Conservation (phyloP, 2,329 filamentous ascomycete genomes). For the Scedosporium dehoogii region DNA sequence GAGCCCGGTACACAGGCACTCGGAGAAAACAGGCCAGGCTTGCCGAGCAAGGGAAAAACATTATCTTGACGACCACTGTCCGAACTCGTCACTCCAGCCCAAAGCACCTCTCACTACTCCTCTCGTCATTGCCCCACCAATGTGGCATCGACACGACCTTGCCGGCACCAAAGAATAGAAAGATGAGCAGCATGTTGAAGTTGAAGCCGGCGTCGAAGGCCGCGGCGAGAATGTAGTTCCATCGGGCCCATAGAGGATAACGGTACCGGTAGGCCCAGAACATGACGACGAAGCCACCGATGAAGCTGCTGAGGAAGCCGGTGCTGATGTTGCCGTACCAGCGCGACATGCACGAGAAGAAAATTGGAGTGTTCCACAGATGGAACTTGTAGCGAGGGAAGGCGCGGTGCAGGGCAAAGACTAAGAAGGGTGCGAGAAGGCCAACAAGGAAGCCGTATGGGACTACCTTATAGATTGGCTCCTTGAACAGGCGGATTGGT, state of each 20-base stretch:
- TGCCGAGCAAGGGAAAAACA: too few relatives aligned
- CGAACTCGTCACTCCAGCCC: constrained; percentile 21
- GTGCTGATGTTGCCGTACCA: constrained; percentile 55
- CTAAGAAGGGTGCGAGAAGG: constrained; percentile 30
- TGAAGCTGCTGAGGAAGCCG: constrained; percentile 44
- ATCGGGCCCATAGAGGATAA: constrained; percentile 48
- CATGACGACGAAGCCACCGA: constrained; percentile 53
- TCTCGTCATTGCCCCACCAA: constrained; percentile 53
- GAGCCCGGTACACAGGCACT: too few relatives aligned
- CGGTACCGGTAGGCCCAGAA: constrained; percentile 45
- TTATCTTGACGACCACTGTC: too few relatives aligned
- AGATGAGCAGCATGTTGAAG: constrained; percentile 51
- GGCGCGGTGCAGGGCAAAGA: constrained; percentile 39
- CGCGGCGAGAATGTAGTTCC: constrained; percentile 51
- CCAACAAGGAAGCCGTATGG: constrained; percentile 45
- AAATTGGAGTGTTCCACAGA: constrained; percentile 53
- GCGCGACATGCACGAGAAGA: constrained; percentile 42
- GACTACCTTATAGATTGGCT: constrained; percentile 35
- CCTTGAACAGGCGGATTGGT: constrained; percentile 36
- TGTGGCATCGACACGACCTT: constrained; percentile 49
- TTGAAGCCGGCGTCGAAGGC: constrained; percentile 55
- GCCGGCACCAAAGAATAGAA: constrained; percentile 46
- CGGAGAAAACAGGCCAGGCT: too few relatives aligned
- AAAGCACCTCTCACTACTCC: constrained; percentile 49
- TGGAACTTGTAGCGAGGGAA: constrained; percentile 45